Conservation (phyloP, 2,329 filamentous ascomycete species). For the Claviceps sorghi region DNA sequence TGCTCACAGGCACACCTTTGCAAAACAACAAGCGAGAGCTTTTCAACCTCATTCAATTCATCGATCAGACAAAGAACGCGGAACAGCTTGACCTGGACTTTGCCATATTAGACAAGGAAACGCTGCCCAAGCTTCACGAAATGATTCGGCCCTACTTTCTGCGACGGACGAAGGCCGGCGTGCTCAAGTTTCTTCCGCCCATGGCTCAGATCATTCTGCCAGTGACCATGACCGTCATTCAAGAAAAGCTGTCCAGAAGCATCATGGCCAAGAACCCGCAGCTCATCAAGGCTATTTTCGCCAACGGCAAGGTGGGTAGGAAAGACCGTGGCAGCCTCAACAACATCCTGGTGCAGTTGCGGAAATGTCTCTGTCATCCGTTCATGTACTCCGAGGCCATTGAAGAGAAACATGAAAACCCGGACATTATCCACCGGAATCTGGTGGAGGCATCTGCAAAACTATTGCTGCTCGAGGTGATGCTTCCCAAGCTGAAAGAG, state of each 20-base stretch:
- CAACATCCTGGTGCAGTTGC: conserved; percentile 90
- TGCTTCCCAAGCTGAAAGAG: conserved; percentile 75
- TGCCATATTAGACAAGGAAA: conserved; percentile 65
- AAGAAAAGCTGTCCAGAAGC: conserved; percentile 87
- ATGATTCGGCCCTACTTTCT: conserved; percentile 62
- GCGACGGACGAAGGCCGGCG: conserved; percentile 73
- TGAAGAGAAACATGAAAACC: conserved; percentile 59
- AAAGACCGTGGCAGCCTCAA: conserved; percentile 68
- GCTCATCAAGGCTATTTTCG: conserved; percentile 76
- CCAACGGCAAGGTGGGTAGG: conserved; percentile 48
- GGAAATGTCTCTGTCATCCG: conserved; percentile 89
- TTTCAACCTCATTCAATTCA: conserved; percentile 92
- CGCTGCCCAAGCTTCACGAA: conserved; percentile 64
- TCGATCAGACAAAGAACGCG: conserved; percentile 59
- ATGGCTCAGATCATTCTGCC: conserved; percentile 93
- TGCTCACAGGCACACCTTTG: conserved; percentile 81
- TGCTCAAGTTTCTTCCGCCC: conserved; percentile 79
- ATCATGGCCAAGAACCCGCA: conserved; percentile 85
- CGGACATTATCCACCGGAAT: conserved; percentile 55
- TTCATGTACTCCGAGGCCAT: conserved; percentile 87
- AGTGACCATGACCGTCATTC: conserved; percentile 85
- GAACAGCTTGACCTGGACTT: conserved; percentile 62
- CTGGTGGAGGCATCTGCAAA: conserved; percentile 87
- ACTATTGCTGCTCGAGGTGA: conserved; percentile 65
- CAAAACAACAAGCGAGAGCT: conserved; percentile 93